Conservation (phyloP, 768 basidiomycete genomes). For the Agrocybe pediades region DNA sequence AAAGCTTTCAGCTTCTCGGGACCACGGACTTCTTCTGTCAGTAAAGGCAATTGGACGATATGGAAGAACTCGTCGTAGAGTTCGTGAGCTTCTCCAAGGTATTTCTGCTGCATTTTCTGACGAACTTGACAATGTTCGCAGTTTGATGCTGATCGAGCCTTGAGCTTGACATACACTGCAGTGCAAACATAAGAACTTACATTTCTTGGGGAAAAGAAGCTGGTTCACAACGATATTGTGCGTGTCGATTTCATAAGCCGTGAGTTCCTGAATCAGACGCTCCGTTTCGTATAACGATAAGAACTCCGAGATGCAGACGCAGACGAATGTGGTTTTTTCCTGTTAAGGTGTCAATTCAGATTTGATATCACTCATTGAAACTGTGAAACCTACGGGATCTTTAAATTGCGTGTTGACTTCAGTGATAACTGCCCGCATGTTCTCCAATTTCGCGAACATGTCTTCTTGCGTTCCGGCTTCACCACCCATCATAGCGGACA, state of each 20-base stretch:
- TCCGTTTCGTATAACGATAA: constrained; percentile 98
- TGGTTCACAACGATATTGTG: constrained; percentile 99
- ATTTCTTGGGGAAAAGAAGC: constrained; percentile 87
- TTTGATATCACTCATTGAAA: neutral
- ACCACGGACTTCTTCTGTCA: constrained; percentile 97
- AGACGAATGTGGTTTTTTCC: constrained; percentile 99
- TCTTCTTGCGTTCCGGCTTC: constrained; percentile 91
- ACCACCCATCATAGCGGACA: constrained; percentile 97
- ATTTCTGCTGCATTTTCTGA: constrained; percentile 98
- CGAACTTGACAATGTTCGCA: constrained; percentile 96
- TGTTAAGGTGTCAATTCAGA: constrained; percentile 32
- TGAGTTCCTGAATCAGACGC: constrained; percentile 93
- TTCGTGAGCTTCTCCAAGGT: constrained; percentile 93
- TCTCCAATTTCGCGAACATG: constrained; percentile 98
- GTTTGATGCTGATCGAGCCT: constrained; percentile 63
- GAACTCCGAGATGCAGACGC: constrained; percentile 99
- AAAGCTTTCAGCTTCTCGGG: constrained; percentile 92
- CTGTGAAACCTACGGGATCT: constrained; percentile 74
- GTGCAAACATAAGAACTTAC: constrained; percentile 43
- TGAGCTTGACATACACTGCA: constrained; percentile 4
- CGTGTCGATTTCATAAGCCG: constrained; percentile 94
- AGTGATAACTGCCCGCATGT: constrained; percentile 95
- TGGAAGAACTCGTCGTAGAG: constrained; percentile 99
- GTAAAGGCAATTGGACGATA: constrained; percentile 87
- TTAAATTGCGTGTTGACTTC: constrained; percentile 99